A percentile compares a stretch with the other conserved stretches of the same genome.
phyloP scores from a whole-genome alignment of 2,329 filamentous ascomycete species.

The Neopestalotiopsis rosae region DNA sequence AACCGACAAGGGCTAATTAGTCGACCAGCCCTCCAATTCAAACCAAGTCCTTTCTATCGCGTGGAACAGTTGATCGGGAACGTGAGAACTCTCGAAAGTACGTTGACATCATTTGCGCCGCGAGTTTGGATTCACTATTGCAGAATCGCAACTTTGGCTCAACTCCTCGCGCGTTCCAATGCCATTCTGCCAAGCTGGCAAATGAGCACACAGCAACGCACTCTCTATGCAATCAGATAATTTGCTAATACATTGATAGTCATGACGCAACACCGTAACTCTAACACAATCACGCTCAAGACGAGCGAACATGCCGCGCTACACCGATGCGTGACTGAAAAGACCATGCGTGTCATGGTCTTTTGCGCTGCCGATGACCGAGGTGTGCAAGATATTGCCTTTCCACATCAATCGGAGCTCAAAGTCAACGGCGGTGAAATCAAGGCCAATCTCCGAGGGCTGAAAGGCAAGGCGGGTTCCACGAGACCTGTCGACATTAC shows the following conservation, averaged over 20 bases:
- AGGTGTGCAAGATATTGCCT: conserved; percentile 77
- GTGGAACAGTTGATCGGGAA: conserved; percentile 69
- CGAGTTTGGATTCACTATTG: background rate
- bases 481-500: conserved; percentile 95
- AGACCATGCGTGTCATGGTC: conserved; percentile 75
- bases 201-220: background rate
- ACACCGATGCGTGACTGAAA: conserved; percentile 62
- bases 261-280: conserved; percentile 61
- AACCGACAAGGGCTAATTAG: background rate
- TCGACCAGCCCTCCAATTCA: conserved; percentile 47
- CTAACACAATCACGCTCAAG: conserved; percentile 50
- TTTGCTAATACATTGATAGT: conserved; percentile 39
- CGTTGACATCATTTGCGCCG: conserved; percentile 30
- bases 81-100: conserved; percentile 75
- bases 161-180: background rate
- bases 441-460: conserved; percentile 88
- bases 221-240: background rate
- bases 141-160: background rate
- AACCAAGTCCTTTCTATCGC: conserved; percentile 85
- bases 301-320: conserved; percentile 58
- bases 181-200: background rate
- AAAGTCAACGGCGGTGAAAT: conserved; percentile 88
- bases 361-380: conserved; percentile 76
- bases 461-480: conserved; percentile 96
- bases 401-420: conserved; percentile 91